phyloP scores from a whole-genome alignment of 768 basidiomycete species.

The Imleria badia region DNA sequence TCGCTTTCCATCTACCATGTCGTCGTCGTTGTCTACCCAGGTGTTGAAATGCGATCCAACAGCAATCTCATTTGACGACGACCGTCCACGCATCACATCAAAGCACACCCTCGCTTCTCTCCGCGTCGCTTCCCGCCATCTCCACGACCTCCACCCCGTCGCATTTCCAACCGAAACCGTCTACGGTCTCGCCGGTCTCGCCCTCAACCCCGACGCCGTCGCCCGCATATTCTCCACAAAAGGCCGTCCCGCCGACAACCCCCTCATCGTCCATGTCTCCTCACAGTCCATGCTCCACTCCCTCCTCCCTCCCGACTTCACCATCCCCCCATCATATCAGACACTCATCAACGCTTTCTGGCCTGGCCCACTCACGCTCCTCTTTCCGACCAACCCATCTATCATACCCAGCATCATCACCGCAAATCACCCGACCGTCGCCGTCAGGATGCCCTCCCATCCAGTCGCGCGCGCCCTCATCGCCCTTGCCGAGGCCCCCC shows the following conservation, averaged over 20 bases:
- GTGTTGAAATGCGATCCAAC: constrained; percentile 64
- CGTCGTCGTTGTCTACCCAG: constrained; percentile 25
- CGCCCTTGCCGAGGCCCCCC: constrained; percentile 63
- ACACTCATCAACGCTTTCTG: constrained; percentile 82
- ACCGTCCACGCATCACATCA: constrained; percentile 49
- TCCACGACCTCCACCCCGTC: constrained; percentile 53
- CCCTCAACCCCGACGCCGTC: constrained; percentile 63
- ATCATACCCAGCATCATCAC: constrained; percentile 75
- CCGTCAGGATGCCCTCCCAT: constrained; percentile 93
- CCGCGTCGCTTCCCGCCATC: constrained; percentile 52
- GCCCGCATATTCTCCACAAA: constrained; percentile 83
- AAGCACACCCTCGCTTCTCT: constrained; percentile 54
- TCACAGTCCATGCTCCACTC: constrained; percentile 76
- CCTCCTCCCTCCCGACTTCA: constrained; percentile 68
- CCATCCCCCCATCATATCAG: constrained; percentile 63
- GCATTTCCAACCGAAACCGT: constrained; percentile 98
- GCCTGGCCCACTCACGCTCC: constrained; percentile 91
- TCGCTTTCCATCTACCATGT: constrained; percentile 1
- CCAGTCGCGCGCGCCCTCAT: constrained; percentile 91
- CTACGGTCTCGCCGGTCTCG: constrained; percentile 93
- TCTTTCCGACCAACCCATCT: constrained; percentile 73
- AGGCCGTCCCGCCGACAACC: constrained; percentile 93
- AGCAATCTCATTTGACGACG: constrained; percentile 56
- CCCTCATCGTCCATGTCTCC: constrained; percentile 95
- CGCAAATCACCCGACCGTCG: constrained; percentile 77